Evolutionary conservation across 164 flowering plant species (phyloP).

Genomic region (Cinnamomum chago): DNA sequence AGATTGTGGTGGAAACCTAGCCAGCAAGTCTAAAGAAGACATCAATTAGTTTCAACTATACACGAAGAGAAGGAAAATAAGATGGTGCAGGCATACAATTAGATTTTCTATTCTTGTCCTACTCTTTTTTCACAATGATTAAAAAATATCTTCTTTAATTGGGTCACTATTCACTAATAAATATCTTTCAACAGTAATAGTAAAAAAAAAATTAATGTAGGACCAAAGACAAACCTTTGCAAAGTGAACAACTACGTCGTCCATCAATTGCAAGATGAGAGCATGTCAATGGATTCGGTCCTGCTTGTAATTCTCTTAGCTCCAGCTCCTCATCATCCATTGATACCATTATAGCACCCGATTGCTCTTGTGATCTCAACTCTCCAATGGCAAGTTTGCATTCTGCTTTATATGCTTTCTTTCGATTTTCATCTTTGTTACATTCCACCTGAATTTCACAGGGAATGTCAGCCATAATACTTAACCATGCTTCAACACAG

Average conservation of each 20-base stretch:
- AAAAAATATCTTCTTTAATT: too few species aligned
- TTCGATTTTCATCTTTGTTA: slow-evolving; percentile 22
- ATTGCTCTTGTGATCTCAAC: slow-evolving; percentile 26
- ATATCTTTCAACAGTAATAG: background rate
- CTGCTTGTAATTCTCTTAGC: slow-evolving; percentile 65
- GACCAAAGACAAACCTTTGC: slow-evolving; percentile 57
- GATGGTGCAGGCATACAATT: background rate
- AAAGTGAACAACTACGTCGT: slow-evolving; percentile 65
- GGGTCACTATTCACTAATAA: too few species aligned
- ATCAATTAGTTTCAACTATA: slow-evolving; percentile 11
- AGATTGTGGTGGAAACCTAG: slow-evolving; percentile 82
- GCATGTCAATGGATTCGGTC: slow-evolving; percentile 59
- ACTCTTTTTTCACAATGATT: background rate
- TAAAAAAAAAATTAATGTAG: too few species aligned
- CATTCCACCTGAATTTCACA: slow-evolving; percentile 32
- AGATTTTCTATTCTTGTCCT: background rate
- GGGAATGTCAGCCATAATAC: background rate
- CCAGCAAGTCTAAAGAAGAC: slow-evolving; percentile 57
- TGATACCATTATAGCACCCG: slow-evolving; percentile 28
- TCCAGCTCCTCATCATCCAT: slow-evolving; percentile 95
- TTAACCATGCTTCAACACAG: slow-evolving; percentile 6
- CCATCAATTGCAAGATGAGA: slow-evolving; percentile 52
- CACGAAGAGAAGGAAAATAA: background rate
- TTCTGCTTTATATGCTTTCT: slow-evolving; percentile 29
- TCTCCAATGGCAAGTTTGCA: slow-evolving; percentile 66